Conservation (phyloP, 139 green algal genomes). For the Haematococcus lacustris region DNA sequence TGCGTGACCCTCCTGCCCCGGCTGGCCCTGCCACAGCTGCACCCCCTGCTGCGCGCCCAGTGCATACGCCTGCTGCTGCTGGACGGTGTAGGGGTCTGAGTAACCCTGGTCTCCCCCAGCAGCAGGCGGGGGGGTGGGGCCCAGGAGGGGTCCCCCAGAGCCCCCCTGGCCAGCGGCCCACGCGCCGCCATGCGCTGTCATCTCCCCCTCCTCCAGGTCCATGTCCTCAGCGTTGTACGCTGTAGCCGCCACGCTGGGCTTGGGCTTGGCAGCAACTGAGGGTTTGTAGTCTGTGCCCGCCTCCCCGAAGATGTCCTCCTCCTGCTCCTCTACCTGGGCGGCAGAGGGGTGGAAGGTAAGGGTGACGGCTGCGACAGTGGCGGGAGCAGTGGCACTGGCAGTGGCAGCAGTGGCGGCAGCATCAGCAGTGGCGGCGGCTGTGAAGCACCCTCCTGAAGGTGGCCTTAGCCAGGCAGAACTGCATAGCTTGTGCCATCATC, state of each 20-base stretch:
- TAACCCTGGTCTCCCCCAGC: not conserved
- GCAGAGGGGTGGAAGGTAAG: too few relatives aligned
- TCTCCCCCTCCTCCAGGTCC: conserved; percentile 47
- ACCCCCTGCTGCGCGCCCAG: not conserved
- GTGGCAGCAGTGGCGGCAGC: too few relatives aligned
- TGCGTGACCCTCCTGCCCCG: too few relatives aligned
- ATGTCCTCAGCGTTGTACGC: conserved; percentile 27
- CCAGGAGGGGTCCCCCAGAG: too few relatives aligned
- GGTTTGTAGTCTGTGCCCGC: conserved; percentile 79
- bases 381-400: too few relatives aligned
- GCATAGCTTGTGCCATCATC: too few relatives aligned
- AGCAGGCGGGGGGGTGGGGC: conserved; percentile 7
- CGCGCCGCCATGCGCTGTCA: conserved; percentile 5
- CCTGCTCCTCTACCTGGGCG: conserved; percentile 60
- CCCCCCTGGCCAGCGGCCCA: too few relatives aligned
- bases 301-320: conserved; percentile 93
- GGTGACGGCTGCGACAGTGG: too few relatives aligned
- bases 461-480: too few relatives aligned
- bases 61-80: conserved; percentile 7
- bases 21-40: too few relatives aligned
- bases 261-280: conserved; percentile 37
- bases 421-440: too few relatives aligned
- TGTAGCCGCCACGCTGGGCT: conserved; percentile 10
- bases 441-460: too few relatives aligned
- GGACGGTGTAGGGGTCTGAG: not conserved